phyloP scores from a whole-genome alignment of 2,329 filamentous ascomycete genomes.

The Triangularia verruculosa region DNA sequence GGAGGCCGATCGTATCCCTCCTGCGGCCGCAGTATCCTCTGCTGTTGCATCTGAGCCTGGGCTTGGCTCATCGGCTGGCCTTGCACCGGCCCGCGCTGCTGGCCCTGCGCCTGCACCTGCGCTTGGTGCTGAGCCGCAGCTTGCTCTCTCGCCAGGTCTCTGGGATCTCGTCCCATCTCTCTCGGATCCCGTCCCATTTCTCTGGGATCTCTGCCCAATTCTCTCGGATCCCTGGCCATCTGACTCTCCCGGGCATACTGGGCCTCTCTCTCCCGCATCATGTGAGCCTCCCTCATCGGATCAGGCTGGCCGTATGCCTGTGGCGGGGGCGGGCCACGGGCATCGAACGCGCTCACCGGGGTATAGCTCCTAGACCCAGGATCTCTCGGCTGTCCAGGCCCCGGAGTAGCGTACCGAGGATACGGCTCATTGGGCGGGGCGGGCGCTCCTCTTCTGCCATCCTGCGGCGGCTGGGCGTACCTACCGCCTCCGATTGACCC shows the following conservation, averaged over 20 bases:
- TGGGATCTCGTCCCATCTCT: neutral
- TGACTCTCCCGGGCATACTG: neutral
- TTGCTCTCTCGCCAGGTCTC: neutral
- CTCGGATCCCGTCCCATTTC: neutral
- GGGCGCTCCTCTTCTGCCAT: neutral
- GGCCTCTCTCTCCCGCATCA: slow-evolving; percentile 5
- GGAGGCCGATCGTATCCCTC: slow-evolving; percentile 6
- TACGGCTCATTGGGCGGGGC: neutral
- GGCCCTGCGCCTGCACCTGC: neutral
- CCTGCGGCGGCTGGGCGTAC: slow-evolving; percentile 22
- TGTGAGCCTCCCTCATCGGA: slow-evolving; percentile 1
- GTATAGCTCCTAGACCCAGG: slow-evolving; percentile 1
- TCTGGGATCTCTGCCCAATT: neutral
- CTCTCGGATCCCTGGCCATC: neutral
- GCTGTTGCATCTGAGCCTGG: neutral
- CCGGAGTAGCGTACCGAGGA: neutral
- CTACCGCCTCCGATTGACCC: slow-evolving; percentile 31
- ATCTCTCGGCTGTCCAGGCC: neutral
- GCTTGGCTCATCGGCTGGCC: neutral
- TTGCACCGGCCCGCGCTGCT: neutral
- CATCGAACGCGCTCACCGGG: neutral
- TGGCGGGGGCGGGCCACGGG: neutral
- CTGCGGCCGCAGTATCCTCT: slow-evolving; percentile 5
- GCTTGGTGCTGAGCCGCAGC: neutral
- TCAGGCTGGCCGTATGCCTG: neutral